These are phyloP conservation scores for Yamadazyma diddensiae DNA, from an alignment of 1,139 yeast genomes.

Conservation along the genomic window DNA sequence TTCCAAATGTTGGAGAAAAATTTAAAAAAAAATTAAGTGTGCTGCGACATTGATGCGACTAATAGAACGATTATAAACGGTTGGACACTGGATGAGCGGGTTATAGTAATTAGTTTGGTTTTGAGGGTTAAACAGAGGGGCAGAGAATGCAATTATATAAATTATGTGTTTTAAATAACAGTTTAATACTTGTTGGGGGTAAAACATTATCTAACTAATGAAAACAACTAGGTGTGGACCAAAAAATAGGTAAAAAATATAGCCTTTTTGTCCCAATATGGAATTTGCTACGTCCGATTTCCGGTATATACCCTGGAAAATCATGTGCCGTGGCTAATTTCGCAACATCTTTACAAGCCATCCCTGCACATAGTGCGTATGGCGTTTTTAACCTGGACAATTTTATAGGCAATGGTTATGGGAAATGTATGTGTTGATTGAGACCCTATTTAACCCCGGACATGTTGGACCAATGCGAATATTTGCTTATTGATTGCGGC, in stretches of 20 bases:
- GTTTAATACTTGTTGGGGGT: too few species aligned
- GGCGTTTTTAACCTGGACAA: neutral
- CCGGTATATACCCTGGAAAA: neutral
- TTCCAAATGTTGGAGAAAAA: neutral
- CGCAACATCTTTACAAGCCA: neutral
- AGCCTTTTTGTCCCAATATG: neutral
- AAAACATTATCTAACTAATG: too few species aligned
- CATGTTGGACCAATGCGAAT: too few species aligned
- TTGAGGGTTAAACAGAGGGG: neutral
- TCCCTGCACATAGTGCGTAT: neutral
- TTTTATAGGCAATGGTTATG: neutral
- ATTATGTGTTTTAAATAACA: too few species aligned
- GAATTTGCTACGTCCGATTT: neutral
- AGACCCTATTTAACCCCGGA: neutral
- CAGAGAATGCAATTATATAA: too few species aligned
- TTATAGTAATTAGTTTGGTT: neutral
- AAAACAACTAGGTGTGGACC: too few species aligned
- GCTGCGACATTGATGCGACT: conserved; percentile 1
- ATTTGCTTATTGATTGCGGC: too few species aligned
- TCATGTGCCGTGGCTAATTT: neutral
- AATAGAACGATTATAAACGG: too few species aligned
- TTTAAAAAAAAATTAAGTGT: neutral
- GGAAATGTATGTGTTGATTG: neutral
- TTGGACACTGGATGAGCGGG: neutral
- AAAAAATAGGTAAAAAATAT: too few species aligned